Percentiles rank a stretch among this genome's conserved stretches.
These are phyloP conservation scores for Podospora tetraspora DNA, from an alignment of 495 filamentous ascomycete species.

Conservation along the genomic window DNA sequence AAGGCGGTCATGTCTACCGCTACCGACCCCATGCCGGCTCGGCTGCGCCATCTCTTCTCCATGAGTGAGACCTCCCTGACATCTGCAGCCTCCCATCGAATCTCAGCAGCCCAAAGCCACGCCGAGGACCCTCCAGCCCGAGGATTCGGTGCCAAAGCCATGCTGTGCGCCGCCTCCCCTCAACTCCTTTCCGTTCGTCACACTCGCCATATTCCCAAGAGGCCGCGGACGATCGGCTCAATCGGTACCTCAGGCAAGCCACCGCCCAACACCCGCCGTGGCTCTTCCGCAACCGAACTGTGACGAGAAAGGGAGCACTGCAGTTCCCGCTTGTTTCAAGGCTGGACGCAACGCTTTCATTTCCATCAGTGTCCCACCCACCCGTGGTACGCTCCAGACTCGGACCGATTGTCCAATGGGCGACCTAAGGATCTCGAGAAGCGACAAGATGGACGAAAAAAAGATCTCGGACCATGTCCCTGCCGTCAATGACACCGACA, in stretches of 20 bases:
- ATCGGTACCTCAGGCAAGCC: neutral
- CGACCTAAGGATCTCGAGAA: neutral
- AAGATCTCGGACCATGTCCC: neutral
- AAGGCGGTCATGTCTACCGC: neutral
- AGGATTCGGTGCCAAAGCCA: neutral
- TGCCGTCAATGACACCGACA: neutral
- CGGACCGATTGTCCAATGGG: no score
- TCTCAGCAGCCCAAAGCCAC: no score
- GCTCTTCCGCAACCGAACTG: no score
- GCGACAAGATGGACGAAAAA: neutral
- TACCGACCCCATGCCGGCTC: neutral
- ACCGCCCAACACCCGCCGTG: neutral
- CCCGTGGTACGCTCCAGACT: no score
- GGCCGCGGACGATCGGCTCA: neutral
- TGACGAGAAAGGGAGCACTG: no score
- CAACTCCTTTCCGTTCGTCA: no score
- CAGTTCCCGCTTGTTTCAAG: neutral
- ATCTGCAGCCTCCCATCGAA: neutral
- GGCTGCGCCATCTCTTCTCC: no score
- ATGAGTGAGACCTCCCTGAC: no score
- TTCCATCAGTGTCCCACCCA: neutral
- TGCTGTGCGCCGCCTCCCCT: no score
- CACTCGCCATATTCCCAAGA: no score
- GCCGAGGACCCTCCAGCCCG: neutral
- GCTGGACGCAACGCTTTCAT: neutral